Base-by-base conservation (phyloP, 345 rosid species). In the Salix viminalis region DNA sequence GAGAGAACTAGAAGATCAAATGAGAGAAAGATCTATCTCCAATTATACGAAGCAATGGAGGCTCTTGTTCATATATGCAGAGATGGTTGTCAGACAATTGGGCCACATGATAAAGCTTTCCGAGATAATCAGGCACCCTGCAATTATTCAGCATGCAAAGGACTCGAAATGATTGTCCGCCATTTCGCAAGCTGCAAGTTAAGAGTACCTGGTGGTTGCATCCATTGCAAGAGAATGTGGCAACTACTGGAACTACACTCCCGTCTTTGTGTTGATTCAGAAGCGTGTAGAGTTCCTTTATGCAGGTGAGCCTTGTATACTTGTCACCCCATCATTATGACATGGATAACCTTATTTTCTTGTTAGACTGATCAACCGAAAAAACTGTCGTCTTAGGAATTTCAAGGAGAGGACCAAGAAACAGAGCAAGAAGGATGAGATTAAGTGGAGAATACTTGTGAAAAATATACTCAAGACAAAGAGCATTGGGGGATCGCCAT, bases 141-240 rank as follows among this genome's bases (percentile, higher is more conserved):
- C 83, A 70, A 75, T 2, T 93, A 89, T 67, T 76, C 85, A 76
- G 91, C 97, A 5, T 95, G 99, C 76, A 91, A 91, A 34, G 97
- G 98, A 54, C 84, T 95, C 3, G 99, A 95, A 61, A 80, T 84
- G 82, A 85, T 95, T 3, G 84, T 93, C 37, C 87, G 99, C 0
- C 99, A 95, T 82, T 95, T 95, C 14, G 93, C 96, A 0, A 79
- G 89, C 7, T 95, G 99, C 86, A 87, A 87, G 83, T 74, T 88
- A 37, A 86, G 97, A 75, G 89, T 89, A 32, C 96, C 93, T 1
- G 94, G 97, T 0, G 95, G 92, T n/a, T 95, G 97, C 77, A 77
- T 79, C 41, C 96, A 89, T 52, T 95, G 99, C 89, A 95, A 88
- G 85, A 86, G 97, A 81, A 93, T 93, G 99, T 95, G 99, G 99